phyloP scores from a whole-genome alignment of 352 stramenopile genomes.

The Paralagenidium karlingii region DNA sequence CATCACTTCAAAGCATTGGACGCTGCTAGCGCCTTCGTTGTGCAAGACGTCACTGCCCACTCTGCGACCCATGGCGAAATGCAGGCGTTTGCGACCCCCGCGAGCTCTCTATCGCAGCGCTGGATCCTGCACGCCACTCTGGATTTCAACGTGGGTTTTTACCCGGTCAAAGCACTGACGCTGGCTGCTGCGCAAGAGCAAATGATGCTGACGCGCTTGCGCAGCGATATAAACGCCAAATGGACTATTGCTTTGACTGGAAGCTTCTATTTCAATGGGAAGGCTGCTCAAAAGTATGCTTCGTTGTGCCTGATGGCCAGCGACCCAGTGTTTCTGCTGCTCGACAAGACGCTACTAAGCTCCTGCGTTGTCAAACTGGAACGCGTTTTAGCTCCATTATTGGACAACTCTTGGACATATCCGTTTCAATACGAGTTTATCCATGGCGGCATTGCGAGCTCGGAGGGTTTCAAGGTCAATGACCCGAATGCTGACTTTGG shows the following conservation, averaged over 20 bases:
- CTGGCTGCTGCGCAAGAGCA: background rate
- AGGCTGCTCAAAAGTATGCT: conserved; percentile 69
- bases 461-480: conserved; percentile 26
- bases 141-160: conserved; percentile 31
- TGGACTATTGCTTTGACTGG: conserved; percentile 24
- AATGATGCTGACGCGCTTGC: conserved; percentile 12
- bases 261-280: conserved; percentile 73
- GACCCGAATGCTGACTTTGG: conserved; percentile 53
- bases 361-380: conserved; percentile 49
- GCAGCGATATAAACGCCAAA: conserved; percentile 34
- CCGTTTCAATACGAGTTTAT: conserved; percentile 53
- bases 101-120: no score
- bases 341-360: conserved; percentile 23
- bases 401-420: conserved; percentile 33
- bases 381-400: conserved; percentile 31
- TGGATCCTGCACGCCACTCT: conserved; percentile 17
- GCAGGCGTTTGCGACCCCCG: conserved; percentile 36
- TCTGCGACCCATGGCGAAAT: conserved; percentile 15
- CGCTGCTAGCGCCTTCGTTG: conserved; percentile 28
- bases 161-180: conserved; percentile 1
- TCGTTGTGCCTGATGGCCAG: conserved; percentile 60
- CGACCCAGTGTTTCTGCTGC: conserved; percentile 25
- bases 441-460: conserved; percentile 45
- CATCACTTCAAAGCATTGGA: conserved; percentile 37
- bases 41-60: conserved; percentile 27